Evolutionary conservation across 805 yeast genomes (phyloP).

Genomic region (Spathaspora passalidarum): DNA sequence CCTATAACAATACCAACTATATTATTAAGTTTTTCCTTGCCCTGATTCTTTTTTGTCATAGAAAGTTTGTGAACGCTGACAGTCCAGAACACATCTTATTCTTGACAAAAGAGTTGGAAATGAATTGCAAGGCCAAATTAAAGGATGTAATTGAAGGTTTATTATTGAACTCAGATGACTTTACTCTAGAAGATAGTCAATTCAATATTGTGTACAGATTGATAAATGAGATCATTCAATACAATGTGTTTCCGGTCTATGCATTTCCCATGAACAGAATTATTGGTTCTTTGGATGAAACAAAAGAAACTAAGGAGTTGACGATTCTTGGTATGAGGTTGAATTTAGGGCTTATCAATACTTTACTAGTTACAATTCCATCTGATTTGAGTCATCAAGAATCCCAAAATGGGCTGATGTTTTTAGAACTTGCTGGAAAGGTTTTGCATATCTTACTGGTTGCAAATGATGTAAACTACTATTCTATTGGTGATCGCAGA

Average conservation of each 20-base stretch:
- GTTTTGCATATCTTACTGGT: neutral
- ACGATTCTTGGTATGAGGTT: neutral
- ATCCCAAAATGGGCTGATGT: neutral
- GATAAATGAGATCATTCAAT: neutral
- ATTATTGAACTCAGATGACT: neutral
- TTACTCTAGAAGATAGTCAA: neutral
- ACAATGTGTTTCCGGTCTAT: constrained; percentile 4
- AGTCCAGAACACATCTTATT: neutral
- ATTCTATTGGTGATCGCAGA: neutral
- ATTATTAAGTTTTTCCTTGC: neutral
- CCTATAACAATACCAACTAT: neutral
- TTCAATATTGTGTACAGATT: neutral
- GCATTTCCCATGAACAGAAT: constrained; percentile 9
- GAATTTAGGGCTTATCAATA: neutral
- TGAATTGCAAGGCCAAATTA: neutral
- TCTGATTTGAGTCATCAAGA: constrained; percentile 1
- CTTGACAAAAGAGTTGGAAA: neutral
- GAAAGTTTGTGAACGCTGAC: neutral
- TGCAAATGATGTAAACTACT: neutral
- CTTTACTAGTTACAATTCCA: neutral
- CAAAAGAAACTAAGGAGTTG: neutral
- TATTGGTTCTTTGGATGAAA: neutral
- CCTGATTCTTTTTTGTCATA: neutral
- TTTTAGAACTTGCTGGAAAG: neutral
- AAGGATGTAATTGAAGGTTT: neutral